These are phyloP conservation scores for Eucalyptus sp. DNA, from an alignment of 345 rosid species.

Conservation along the genomic window DNA sequence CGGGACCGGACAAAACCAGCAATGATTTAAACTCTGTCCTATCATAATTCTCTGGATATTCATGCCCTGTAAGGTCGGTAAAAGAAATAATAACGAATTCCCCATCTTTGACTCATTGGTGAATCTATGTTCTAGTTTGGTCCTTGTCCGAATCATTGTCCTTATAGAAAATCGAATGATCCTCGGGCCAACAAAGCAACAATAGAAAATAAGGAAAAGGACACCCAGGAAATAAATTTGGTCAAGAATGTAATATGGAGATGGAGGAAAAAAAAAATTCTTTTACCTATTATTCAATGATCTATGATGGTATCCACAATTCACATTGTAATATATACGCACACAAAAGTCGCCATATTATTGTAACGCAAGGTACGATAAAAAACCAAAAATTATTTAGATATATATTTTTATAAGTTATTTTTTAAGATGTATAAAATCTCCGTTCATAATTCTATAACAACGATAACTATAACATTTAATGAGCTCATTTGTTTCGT, in stretches of 20 bases:
- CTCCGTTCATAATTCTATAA: rapidly evolving
- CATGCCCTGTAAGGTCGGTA: neutral
- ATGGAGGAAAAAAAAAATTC: neutral
- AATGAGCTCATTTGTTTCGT: neutral
- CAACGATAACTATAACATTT: rapidly evolving
- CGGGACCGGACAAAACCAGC: neutral
- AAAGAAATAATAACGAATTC: neutral
- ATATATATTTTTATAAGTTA: neutral
- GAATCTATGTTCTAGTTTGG: neutral
- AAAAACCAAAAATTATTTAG: neutral
- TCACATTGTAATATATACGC: rapidly evolving
- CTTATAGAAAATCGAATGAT: neutral
- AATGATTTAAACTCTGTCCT: neutral
- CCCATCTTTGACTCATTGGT: neutral
- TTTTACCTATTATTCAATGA: neutral
- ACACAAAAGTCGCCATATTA: too few relatives aligned
- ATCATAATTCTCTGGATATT: neutral
- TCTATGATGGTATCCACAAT: rapidly evolving
- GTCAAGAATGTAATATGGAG: too few relatives aligned
- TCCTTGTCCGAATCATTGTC: neutral
- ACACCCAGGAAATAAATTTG: neutral
- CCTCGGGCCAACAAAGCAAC: neutral
- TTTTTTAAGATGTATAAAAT: neutral
- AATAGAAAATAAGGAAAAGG: neutral
- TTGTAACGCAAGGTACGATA: neutral